A percentile compares a stretch with the other conserved stretches of the same genome.
phyloP scores from a whole-genome alignment of 1,284 basidiomycete species.

The Heterobasidion occidentale region DNA sequence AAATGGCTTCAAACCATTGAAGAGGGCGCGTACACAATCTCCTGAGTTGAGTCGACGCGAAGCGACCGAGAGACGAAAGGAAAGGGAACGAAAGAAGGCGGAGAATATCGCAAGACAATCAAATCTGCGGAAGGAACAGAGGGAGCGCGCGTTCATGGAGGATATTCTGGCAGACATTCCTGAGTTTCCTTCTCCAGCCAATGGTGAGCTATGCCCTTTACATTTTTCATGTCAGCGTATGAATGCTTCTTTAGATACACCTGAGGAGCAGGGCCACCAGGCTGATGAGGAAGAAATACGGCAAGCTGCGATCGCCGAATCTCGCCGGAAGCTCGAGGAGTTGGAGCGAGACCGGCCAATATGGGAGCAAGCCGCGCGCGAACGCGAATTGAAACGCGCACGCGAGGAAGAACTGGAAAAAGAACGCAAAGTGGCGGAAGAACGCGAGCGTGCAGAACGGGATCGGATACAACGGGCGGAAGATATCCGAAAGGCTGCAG shows the following conservation, averaged over 20 bases:
- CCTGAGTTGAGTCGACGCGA: constrained; percentile 31
- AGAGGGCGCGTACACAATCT: constrained; percentile 41
- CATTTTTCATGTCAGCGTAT: not conserved
- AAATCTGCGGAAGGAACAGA: constrained; percentile 28
- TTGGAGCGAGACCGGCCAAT: constrained; percentile 58
- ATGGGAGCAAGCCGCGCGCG: constrained; percentile 46
- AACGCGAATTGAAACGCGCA: constrained; percentile 27
- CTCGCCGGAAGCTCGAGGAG: constrained; percentile 58
- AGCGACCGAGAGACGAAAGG: constrained; percentile 26
- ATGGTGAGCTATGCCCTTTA: not conserved
- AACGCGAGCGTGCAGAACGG: constrained; percentile 29
- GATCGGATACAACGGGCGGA: constrained; percentile 22
- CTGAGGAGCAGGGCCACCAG: constrained; percentile 6
- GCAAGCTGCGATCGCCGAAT: constrained; percentile 49
- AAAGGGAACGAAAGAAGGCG: constrained; percentile 26
- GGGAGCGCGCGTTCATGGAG: constrained; percentile 29
- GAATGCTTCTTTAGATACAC: not conserved
- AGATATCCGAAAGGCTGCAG: constrained; percentile 22
- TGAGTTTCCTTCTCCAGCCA: constrained; percentile 1
- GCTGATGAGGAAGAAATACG: constrained; percentile 13
- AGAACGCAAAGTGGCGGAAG: constrained; percentile 32
- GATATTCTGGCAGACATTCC: constrained; percentile 22
- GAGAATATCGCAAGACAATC: constrained; percentile 31
- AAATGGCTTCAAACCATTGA: constrained; percentile 22
- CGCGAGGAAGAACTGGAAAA: constrained; percentile 14